Evolutionary conservation across 768 basidiomycete genomes (phyloP), one percentile per base, ranked within the genome.

Genomic region (Lentinula boryana): DNA sequence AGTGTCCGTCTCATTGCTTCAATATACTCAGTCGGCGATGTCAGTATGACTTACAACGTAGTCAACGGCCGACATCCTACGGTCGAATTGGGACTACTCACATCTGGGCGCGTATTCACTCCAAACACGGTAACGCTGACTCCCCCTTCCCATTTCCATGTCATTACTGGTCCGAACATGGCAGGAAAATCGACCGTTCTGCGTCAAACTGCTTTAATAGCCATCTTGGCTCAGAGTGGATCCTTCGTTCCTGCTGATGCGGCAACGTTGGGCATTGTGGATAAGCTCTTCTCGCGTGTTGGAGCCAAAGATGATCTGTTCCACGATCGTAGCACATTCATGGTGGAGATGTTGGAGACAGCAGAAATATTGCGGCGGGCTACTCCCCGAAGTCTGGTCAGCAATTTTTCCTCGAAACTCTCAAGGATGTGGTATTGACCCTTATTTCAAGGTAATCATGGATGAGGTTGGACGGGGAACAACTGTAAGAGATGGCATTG

Each of bases 401-500:
- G 46, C 46, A 23, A 86, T 74, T 12, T 27, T 40, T 21, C 32
- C 54, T 56, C 40, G 13, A 13, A 41, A 10, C 46, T 55, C 16
- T 31, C n/a, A 23, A 3, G 5, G 13, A 35, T 33, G 33, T 9
- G 3, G 31, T 15, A 38, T 48, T n/a, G 10, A 41, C 38, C 10
- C 15, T 66, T 18, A 8, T 13, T 40, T 16, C 38, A 10, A 95
- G 93, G 90, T 98, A n/a, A 95, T 99, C 63, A 95, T 99, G 93
- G 96, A 99, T 70, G 96, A 99, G 76, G 95, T 99, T n/a, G 96
- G 96, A 5, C 78, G 96, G 65, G 96, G 96, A 36, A 98, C 96
- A 5, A 95, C 95, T 0, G 86, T 95, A 7, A 85, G 85, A 62
- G 95, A 97, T 67, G 96, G 96, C 9, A 72, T 98, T 13, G 93